Conservation (phyloP, 805 yeast species). For the Debaryomyces hansenii region DNA sequence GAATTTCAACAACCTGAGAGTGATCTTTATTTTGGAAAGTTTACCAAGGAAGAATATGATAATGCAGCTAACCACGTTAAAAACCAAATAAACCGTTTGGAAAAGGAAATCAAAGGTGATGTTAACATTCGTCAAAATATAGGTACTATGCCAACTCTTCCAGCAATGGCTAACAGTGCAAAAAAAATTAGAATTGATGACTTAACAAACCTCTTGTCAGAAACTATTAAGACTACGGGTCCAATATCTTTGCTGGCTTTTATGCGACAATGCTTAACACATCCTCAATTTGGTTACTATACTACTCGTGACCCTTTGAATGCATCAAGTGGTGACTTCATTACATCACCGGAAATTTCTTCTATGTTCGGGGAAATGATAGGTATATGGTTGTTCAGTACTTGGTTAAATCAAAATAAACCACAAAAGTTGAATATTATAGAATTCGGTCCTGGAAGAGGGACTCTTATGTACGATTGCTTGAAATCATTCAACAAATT, state of each 20-base stretch:
- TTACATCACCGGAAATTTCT: slow-evolving; percentile 85
- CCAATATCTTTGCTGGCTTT: slow-evolving; percentile 72
- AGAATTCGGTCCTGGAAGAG: slow-evolving; percentile 86
- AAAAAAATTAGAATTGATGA: slow-evolving; percentile 18
- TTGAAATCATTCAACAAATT: slow-evolving; percentile 49
- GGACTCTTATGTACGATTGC: slow-evolving; percentile 72
- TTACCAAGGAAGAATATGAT: slow-evolving; percentile 39
- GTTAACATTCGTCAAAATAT: slow-evolving; percentile 35
- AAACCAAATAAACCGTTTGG: slow-evolving; percentile 31
- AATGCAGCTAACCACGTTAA: slow-evolving; percentile 35
- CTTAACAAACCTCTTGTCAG: slow-evolving; percentile 40
- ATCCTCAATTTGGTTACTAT: slow-evolving; percentile 77
- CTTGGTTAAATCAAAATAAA: slow-evolving; percentile 57
- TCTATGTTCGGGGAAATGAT: slow-evolving; percentile 85
- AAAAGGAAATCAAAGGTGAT: slow-evolving; percentile 37
- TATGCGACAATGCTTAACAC: slow-evolving; percentile 80
- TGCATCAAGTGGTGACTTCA: slow-evolving; percentile 62
- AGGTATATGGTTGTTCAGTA: slow-evolving; percentile 67
- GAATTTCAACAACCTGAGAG: slow-evolving; percentile 13
- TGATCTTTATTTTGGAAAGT: slow-evolving; percentile 33
- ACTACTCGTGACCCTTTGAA: slow-evolving; percentile 76
- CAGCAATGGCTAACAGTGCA: slow-evolving; percentile 16
- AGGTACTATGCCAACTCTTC: slow-evolving; percentile 37
- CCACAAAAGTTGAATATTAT: slow-evolving; percentile 54
- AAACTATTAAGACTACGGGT: slow-evolving; percentile 65